Percentiles rank a stretch among this genome's conserved stretches.
Conservation (phyloP, 768 basidiomycete genomes). For the Solioccasus polychromus region DNA sequence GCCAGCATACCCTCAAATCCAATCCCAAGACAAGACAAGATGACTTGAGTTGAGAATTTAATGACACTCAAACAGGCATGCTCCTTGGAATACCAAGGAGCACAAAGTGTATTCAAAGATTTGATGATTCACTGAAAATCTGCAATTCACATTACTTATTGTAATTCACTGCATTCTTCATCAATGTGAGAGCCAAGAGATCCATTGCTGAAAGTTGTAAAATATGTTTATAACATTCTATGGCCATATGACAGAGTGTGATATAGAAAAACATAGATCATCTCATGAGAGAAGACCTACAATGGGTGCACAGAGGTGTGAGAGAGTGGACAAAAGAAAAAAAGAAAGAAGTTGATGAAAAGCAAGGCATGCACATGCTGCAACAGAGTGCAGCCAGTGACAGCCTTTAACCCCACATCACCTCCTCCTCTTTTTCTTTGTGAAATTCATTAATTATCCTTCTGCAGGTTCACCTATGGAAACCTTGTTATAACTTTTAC, state of each 20-base stretch:
- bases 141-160: conserved; percentile 80
- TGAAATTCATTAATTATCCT: conserved; percentile 63
- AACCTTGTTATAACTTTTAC: conserved; percentile 83
- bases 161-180: conserved; percentile 80
- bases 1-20: conserved; percentile 14
- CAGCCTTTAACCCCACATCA: too few species aligned
- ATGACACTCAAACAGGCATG: conserved; percentile 78
- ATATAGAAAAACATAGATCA: conserved; percentile 4
- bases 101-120: conserved; percentile 81
- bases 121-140: conserved; percentile 61
- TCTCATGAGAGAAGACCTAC: conserved; percentile 8
- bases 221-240: conserved; percentile 13
- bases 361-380: conserved; percentile 11
- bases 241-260: conserved; percentile 29
- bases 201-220: conserved; percentile 57
- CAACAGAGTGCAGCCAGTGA: not conserved
- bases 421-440: too few species aligned
- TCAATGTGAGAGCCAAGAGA: conserved; percentile 78
- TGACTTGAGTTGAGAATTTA: conserved; percentile 45
- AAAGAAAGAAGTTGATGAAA: too few species aligned
- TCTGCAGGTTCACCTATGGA: conserved; percentile 82
- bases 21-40: too few species aligned
- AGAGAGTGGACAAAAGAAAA: too few species aligned
- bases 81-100: conserved; percentile 72
- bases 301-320: conserved; percentile 7